Percentiles rank a stretch among this genome's conserved stretches.
Evolutionary conservation across 1,284 basidiomycete species (phyloP).

Genomic region (Somion occarium): DNA sequence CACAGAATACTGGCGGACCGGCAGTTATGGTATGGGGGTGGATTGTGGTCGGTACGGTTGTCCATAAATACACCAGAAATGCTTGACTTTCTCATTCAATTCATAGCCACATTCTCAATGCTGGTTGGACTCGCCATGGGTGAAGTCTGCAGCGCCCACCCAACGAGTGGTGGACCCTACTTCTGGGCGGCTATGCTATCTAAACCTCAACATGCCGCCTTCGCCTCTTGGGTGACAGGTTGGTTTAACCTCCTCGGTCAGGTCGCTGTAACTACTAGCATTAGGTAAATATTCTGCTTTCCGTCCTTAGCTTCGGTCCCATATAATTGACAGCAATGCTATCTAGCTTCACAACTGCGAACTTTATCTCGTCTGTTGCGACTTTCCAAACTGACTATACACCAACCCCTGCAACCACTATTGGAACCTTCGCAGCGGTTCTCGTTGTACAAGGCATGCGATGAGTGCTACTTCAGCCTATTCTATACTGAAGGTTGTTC

Average conservation of each 20-base stretch:
- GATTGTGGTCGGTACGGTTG: constrained; percentile 45
- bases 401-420: constrained; percentile 51
- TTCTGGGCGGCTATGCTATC: constrained; percentile 75
- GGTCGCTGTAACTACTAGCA: constrained; percentile 73
- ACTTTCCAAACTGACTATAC: constrained; percentile 55
- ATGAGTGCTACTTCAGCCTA: background rate
- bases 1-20: constrained; percentile 65
- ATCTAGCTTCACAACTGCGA: constrained; percentile 65
- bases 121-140: constrained; percentile 66
- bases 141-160: constrained; percentile 69
- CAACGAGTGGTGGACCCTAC: constrained; percentile 71
- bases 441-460: constrained; percentile 51
- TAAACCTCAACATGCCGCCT: constrained; percentile 44
- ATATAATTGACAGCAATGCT: background rate
- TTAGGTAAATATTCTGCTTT: constrained; percentile 40
- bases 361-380: constrained; percentile 59
- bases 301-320: background rate
- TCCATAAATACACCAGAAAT: background rate
- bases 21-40: constrained; percentile 75
- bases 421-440: constrained; percentile 71
- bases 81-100: background rate
- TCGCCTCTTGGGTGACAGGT: constrained; percentile 67
- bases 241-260: constrained; percentile 77
- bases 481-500: constrained; percentile 9
- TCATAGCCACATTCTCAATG: constrained; percentile 56